Percentiles rank a stretch among this genome's conserved stretches.
phyloP scores from a whole-genome alignment of 129 eudicot genomes.

The Solidago caesia region DNA sequence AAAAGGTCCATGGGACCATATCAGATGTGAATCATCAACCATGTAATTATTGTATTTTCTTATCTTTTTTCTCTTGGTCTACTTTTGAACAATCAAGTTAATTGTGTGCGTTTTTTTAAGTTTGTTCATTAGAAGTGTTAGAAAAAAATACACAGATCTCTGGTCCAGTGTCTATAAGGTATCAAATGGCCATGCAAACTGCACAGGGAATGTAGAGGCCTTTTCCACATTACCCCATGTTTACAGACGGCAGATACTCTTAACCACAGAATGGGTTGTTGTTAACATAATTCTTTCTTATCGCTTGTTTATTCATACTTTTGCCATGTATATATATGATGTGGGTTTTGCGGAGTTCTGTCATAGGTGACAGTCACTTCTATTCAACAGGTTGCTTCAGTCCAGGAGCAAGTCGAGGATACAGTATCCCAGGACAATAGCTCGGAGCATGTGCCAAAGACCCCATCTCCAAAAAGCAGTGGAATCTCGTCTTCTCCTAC shows the following conservation, averaged over 20 bases:
- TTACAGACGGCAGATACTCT: too few species aligned
- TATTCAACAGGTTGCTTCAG: slow-evolving; percentile 48
- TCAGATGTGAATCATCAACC: not conserved
- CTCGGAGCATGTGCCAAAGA: slow-evolving; percentile 56
- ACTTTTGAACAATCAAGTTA: not conserved
- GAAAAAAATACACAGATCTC: too few species aligned
- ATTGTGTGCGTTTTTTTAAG: not conserved
- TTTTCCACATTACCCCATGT: too few species aligned
- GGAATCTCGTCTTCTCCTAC: slow-evolving; percentile 53
- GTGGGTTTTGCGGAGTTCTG: not conserved
- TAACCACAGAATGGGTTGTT: too few species aligned
- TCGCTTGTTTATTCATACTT: slow-evolving; percentile 1
- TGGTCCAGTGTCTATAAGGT: too few species aligned
- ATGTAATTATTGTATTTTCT: not conserved
- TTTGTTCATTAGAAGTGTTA: too few species aligned
- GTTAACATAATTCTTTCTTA: not conserved
- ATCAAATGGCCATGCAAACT: too few species aligned
- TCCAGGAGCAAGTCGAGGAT: slow-evolving; percentile 68
- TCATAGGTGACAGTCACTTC: slow-evolving; percentile 41
- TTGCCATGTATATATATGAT: slow-evolving; percentile 16
- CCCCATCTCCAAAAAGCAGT: slow-evolving; percentile 74
- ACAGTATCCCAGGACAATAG: slow-evolving; percentile 55
- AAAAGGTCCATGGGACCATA: not conserved
- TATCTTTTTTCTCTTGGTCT: not conserved
- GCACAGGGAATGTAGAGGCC: too few species aligned